These are phyloP conservation scores for Acanthochlamys bracteata DNA, from an alignment of 106 monocot species.

Conservation along the genomic window DNA sequence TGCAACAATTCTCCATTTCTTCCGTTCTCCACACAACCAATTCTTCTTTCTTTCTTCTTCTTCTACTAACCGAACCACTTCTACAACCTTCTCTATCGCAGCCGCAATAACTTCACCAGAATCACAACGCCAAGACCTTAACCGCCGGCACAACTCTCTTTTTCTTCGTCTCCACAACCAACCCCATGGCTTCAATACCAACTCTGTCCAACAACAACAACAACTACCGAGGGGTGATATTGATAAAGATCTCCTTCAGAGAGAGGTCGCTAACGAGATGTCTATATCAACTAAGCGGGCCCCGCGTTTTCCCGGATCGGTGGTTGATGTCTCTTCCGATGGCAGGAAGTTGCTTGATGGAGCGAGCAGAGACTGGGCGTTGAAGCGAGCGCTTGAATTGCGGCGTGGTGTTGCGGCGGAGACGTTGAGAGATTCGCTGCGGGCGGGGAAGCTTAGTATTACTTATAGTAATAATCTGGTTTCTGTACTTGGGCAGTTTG, in stretches of 20 bases:
- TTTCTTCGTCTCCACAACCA: conserved; percentile 14
- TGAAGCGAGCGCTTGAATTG: conserved; percentile 61
- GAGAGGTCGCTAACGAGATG: conserved; percentile 39
- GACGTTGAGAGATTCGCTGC: conserved; percentile 49
- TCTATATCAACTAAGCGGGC: conserved; percentile 33
- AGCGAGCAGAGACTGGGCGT: conserved; percentile 8
- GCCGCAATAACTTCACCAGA: no score
- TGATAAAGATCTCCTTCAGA: conserved; percentile 25
- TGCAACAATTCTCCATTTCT: no score
- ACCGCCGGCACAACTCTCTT: conserved; percentile 28
- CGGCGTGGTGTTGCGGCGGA: conserved; percentile 62
- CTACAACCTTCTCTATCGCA: no score
- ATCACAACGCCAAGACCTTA: no score
- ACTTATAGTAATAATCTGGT: conserved; percentile 60
- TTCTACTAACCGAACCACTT: no score
- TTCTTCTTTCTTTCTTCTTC: no score
- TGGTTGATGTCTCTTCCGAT: conserved; percentile 37
- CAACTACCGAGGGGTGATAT: no score
- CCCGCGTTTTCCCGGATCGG: conserved; percentile 73
- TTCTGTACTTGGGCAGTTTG: conserved; percentile 35
- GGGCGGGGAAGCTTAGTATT: conserved; percentile 52
- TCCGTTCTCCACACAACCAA: no score
- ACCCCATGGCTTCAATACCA: background rate
- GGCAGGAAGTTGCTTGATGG: background rate
- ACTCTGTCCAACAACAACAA: no score